phyloP scores from a whole-genome alignment of 768 basidiomycete genomes.

The Agaricus bisporus region DNA sequence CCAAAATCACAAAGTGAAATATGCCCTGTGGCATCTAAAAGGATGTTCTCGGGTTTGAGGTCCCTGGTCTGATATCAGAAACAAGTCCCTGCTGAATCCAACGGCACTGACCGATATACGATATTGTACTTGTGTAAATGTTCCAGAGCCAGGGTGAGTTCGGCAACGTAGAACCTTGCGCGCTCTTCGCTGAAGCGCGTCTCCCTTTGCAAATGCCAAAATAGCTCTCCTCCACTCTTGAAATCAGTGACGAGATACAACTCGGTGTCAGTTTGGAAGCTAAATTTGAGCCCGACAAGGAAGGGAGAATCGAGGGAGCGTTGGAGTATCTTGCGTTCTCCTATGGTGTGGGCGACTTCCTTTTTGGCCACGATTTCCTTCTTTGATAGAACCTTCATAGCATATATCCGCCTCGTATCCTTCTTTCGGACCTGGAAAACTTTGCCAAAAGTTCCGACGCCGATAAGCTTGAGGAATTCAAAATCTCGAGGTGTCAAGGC shows the following conservation, averaged over 20 bases:
- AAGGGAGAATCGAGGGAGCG: constrained; percentile 91
- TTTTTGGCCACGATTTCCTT: constrained; percentile 99
- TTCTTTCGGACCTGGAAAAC: constrained; percentile 99
- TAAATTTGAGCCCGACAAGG: constrained; percentile 96
- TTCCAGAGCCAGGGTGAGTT: constrained; percentile 90
- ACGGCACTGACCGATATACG: constrained; percentile 68
- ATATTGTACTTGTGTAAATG: constrained; percentile 98
- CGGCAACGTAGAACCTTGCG: constrained; percentile 94
- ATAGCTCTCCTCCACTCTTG: constrained; percentile 96
- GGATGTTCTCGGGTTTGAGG: constrained; percentile 97
- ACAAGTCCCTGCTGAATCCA: not conserved
- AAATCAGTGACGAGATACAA: constrained; percentile 98
- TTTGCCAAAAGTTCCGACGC: constrained; percentile 95
- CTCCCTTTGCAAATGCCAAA: constrained; percentile 97
- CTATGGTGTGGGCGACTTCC: constrained; percentile 98
- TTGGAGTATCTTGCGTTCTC: constrained; percentile 98
- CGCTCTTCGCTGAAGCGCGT: constrained; percentile 90
- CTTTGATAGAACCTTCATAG: constrained; percentile 98
- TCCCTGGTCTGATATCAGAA: constrained; percentile 44
- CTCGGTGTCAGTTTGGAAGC: constrained; percentile 94
- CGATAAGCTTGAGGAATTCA: constrained; percentile 98
- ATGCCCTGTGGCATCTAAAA: constrained; percentile 96
- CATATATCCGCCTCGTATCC: constrained; percentile 98
- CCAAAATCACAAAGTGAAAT: constrained; percentile 99
- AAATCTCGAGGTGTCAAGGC: constrained; percentile 93